Evolutionary conservation across 1,284 basidiomycete genomes (phyloP), one percentile per base, ranked within the genome.

Genomic region (Irpex lacteus): DNA sequence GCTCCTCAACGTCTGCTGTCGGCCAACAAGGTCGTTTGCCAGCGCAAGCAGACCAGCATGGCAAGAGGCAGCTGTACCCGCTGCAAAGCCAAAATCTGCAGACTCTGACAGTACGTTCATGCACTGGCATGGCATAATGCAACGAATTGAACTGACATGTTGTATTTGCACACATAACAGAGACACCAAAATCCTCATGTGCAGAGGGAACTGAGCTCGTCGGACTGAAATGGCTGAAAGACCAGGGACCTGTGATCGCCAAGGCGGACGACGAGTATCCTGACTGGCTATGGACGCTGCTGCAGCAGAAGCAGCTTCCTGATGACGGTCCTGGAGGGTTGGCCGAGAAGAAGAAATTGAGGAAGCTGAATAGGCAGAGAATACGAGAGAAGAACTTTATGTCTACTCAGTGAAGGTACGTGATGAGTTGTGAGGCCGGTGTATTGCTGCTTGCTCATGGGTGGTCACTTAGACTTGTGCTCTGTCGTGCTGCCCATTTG

Each of bases 191-290:
- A 59, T 91, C 89, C 5, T 85, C 86, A n/a, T 92, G 90, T 75
- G 73, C 82, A 37, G 76, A 87, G 26, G 88, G 91, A 63, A 94
- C 93, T 5, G 77, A 92, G 2, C 78, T 98, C 44, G 80, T 81
- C 7, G 95, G 95, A 2, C 75, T 95, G 5, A 89, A 90, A 66
- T 94, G 94, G 71, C 81, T 94, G 60, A 98, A 98, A 76, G 90
- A 87, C 67, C 90, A 95, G 72, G 79, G 86, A 0, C 90, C 93
- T 44, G 88, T 97, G 2, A 76, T 95, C 9, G 94, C 96, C 1
- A 77, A 85, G 9, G 81, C 91, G 2, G 96, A 98, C 76, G 87
- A 92, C 47, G 87, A 91, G 70, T 98, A 98, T 75, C 96, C 96
- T 1, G 74, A 85, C 3, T 98, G 96, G 96, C 76, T 98, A 54